phyloP scores from a whole-genome alignment of 305 asterid genomes.

The Fraxinus floribunda region DNA sequence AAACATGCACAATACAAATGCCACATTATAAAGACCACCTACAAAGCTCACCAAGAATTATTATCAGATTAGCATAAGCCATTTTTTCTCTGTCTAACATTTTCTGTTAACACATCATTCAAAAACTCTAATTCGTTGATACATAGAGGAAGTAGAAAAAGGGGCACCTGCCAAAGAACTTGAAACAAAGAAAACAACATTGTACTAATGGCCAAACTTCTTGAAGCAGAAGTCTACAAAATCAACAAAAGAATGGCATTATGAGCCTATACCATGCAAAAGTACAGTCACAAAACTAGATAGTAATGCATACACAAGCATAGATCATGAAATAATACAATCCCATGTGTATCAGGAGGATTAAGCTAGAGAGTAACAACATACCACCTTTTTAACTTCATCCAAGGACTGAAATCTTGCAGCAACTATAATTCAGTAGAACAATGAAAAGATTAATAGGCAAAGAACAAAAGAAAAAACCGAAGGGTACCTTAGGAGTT shows the following conservation, averaged over 20 bases:
- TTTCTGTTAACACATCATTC: not conserved
- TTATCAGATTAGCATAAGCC: conserved; percentile 4
- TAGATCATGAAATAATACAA: not conserved
- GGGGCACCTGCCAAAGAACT: conserved; percentile 52
- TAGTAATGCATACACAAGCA: not conserved
- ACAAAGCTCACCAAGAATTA: conserved; percentile 2
- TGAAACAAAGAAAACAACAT: conserved; percentile 45
- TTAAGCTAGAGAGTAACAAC: conserved; percentile 18
- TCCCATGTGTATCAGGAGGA: not conserved
- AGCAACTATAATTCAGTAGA: conserved; percentile 28
- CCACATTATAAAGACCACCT: conserved; percentile 57
- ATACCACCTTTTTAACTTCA: conserved; percentile 35
- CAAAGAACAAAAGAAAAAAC: not conserved
- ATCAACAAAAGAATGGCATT: conserved; percentile 10
- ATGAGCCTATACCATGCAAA: not conserved
- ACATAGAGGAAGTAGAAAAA: not conserved
- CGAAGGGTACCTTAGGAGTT: not conserved
- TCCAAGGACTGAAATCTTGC: conserved; percentile 26
- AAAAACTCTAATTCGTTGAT: not conserved
- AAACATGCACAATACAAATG: conserved; percentile 49
- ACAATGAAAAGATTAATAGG: not conserved
- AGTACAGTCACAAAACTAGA: not conserved
- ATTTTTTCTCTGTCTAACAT: not conserved
- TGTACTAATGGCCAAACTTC: conserved; percentile 38
- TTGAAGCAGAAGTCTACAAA: conserved; percentile 26